Evolutionary conservation across 345 rosid species (phyloP).

Genomic region (Gossypium bickii): DNA sequence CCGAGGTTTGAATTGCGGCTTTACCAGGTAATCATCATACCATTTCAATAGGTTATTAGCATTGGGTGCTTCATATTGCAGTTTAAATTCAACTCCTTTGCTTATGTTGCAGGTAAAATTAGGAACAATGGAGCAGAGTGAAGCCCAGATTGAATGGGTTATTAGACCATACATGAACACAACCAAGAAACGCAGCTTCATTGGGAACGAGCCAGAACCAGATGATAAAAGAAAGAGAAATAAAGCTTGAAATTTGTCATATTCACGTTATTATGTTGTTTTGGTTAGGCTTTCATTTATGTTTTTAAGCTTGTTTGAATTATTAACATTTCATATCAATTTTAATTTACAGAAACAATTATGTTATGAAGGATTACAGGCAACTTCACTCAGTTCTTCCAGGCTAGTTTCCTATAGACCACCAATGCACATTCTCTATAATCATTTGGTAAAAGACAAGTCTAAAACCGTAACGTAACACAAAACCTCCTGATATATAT

Average conservation of each 20-base stretch:
- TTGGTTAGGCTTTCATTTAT: not conserved
- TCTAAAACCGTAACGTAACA: too few species aligned
- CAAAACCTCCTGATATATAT: too few species aligned
- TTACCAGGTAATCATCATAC: constrained; percentile 55
- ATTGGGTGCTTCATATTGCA: not conserved
- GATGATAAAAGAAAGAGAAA: not conserved
- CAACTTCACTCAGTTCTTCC: not conserved
- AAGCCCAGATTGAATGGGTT: constrained; percentile 82
- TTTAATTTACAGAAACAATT: not conserved
- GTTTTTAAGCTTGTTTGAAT: not conserved
- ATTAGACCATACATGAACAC: constrained; percentile 86
- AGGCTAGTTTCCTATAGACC: not conserved
- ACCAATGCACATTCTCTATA: too few species aligned
- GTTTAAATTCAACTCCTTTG: not conserved
- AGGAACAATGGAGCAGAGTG: constrained; percentile 82
- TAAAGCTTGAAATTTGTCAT: not conserved
- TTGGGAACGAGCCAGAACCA: constrained; percentile 32
- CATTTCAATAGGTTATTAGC: not conserved
- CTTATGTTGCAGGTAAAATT: constrained; percentile 44
- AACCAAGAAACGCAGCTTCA: constrained; percentile 51
- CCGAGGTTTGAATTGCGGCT: constrained; percentile 86
- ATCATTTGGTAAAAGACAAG: too few species aligned
- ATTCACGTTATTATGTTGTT: not conserved
- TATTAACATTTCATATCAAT: not conserved
- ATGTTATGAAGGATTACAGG: not conserved